Conservation (phyloP, 2,329 filamentous ascomycete genomes). For the Dissoconium aciculare region DNA sequence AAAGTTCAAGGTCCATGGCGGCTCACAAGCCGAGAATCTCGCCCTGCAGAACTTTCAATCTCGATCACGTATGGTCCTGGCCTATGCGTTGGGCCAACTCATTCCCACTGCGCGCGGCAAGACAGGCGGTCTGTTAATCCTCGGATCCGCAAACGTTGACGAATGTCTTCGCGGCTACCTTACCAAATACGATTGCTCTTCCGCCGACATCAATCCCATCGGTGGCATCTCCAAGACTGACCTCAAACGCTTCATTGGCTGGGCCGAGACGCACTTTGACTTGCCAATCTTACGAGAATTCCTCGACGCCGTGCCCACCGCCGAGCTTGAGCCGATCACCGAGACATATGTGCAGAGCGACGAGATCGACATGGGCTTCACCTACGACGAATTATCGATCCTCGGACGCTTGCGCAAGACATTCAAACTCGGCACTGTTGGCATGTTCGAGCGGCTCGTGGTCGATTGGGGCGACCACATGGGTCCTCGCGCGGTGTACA, state of each 20-base stretch:
- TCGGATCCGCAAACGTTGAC: slow-evolving; percentile 54
- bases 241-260: slow-evolving; percentile 56
- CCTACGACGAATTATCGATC: slow-evolving; percentile 39
- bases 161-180: slow-evolving; percentile 44
- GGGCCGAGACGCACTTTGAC: slow-evolving; percentile 42
- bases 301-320: slow-evolving; percentile 39
- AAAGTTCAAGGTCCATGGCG: slow-evolving; percentile 50
- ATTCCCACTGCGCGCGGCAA: slow-evolving; percentile 46
- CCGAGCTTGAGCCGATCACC: slow-evolving; percentile 48
- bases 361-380: slow-evolving; percentile 41
- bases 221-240: slow-evolving; percentile 52
- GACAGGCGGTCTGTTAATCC: slow-evolving; percentile 46
- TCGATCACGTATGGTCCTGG: slow-evolving; percentile 48
- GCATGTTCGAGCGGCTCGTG: slow-evolving; percentile 39
- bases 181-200: slow-evolving; percentile 54
- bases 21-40: slow-evolving; percentile 43
- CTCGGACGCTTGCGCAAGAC: slow-evolving; percentile 42
- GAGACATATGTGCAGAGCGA: slow-evolving; percentile 44
- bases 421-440: slow-evolving; percentile 39
- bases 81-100: slow-evolving; percentile 50
- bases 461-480: slow-evolving; percentile 34
- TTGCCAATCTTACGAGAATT: slow-evolving; percentile 53
- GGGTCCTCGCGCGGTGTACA: slow-evolving; percentile 20
- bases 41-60: slow-evolving; percentile 56
- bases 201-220: slow-evolving; percentile 46